phyloP scores from a whole-genome alignment of 306 rosid species.

The cucumber (Cucumis sativus) region DNA sequence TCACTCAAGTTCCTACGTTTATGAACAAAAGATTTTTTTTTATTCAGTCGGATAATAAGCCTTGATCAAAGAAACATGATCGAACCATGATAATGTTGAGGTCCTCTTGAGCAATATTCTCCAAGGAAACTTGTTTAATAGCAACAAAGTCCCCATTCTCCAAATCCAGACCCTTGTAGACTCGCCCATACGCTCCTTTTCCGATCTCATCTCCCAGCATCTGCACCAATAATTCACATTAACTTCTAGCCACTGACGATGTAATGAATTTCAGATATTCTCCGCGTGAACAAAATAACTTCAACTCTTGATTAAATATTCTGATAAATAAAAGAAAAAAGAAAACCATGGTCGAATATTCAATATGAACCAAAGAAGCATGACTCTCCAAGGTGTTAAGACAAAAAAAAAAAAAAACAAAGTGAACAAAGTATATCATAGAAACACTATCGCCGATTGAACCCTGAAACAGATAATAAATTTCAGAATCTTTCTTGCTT shows the following conservation, averaged over 20 bases:
- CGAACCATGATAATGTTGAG: conserved; percentile 94
- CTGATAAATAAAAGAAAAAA: not conserved
- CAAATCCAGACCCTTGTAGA: conserved; percentile 93
- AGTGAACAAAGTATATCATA: not conserved
- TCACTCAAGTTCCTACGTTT: not conserved
- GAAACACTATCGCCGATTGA: not conserved
- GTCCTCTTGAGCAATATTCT: conserved; percentile 98
- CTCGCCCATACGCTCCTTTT: conserved; percentile 98
- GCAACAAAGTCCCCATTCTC: conserved; percentile 99
- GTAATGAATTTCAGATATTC: conserved; percentile 4
- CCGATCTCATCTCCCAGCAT: conserved; percentile 99
- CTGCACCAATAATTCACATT: conserved; percentile 35
- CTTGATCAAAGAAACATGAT: conserved; percentile 8
- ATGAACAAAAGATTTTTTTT: not conserved
- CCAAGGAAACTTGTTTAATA: conserved; percentile 98
- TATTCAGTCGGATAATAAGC: not conserved
- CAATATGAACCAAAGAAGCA: not conserved
- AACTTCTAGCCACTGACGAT: conserved; percentile 3
- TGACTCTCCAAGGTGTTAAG: not conserved
- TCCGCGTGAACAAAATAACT: not conserved
- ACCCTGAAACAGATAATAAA: not conserved
- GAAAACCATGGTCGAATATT: not conserved
- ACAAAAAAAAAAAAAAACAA: not conserved
- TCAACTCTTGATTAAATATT: not conserved
- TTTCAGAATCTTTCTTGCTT: not conserved